Conservation (phyloP, 2,329 filamentous ascomycete genomes). For the Colletotrichum tofieldiae region DNA sequence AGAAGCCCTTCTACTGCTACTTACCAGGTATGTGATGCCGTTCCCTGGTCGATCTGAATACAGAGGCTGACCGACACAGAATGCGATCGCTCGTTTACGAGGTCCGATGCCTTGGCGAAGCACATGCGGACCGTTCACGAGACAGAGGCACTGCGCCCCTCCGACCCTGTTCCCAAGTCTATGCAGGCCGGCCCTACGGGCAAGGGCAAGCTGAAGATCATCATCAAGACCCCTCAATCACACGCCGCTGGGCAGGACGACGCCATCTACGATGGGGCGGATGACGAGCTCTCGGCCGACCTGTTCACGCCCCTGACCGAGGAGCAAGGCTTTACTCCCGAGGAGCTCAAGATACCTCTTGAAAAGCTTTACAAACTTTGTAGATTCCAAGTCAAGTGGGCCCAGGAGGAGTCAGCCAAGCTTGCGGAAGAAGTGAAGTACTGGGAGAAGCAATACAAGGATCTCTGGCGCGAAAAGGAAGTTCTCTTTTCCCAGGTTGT, state of each 20-base stretch:
- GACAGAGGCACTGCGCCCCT: conserved; percentile 90
- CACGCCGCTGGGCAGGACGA: conserved; percentile 72
- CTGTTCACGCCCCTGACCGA: conserved; percentile 69
- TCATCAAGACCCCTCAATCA: conserved; percentile 74
- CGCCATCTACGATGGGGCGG: conserved; percentile 67
- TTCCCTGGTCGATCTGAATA: neutral
- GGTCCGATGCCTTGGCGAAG: conserved; percentile 95
- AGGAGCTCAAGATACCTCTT: conserved; percentile 74
- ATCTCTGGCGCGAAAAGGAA: conserved; percentile 87
- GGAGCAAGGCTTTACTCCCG: conserved; percentile 75
- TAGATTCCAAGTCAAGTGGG: conserved; percentile 81
- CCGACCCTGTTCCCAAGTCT: conserved; percentile 81
- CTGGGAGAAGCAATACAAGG: conserved; percentile 77
- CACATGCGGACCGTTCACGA: conserved; percentile 99
- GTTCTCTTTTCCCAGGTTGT: conserved; percentile 82
- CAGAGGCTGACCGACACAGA: conserved; percentile 69
- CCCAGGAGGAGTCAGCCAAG: conserved; percentile 75
- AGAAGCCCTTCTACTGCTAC: conserved; percentile 98
- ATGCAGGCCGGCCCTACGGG: conserved; percentile 65
- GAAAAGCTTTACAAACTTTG: conserved; percentile 78
- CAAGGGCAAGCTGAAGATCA: conserved; percentile 73
- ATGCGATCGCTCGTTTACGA: conserved; percentile 96
- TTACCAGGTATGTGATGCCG: conserved; percentile 79
- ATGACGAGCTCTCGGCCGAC: conserved; percentile 70
- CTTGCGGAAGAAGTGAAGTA: conserved; percentile 76